Base-by-base conservation (phyloP, 1,284 basidiomycete species). In the Sporisorium scitamineum region DNA sequence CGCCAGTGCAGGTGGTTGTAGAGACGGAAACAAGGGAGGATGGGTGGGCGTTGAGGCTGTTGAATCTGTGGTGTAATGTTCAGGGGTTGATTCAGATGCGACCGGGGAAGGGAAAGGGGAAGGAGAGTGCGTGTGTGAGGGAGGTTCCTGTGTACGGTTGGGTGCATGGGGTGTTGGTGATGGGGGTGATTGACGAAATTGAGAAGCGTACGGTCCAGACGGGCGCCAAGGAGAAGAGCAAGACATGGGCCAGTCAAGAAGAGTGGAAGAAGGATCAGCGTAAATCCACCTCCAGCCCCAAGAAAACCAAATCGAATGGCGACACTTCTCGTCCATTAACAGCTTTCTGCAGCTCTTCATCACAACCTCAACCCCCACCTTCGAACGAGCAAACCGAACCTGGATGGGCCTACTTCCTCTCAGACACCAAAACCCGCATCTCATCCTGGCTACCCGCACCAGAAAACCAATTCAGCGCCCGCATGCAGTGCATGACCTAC, bases 31-130 rank as follows among this genome's bases (percentile, higher is more conserved):
- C 88, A 0, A 71, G 86, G 0, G 92, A 93, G 82, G 93, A 94
- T 76, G 87, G 88, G 14, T 93, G 92, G 90, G 93, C 89, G 8
- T 81, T 93, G 57, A 88, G 90, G 90, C 90, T 83, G 59, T 87
- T 85, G 32, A 72, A 78, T 50, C 50, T 80, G n/a, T 76, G 74
- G 74, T 69, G 70, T 26, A 59, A 72, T 60, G 55, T 76, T 13
- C 32, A 41, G 34, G 55, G 14, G 2, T 27, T 75, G 34, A 18
- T 64, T 0, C 32, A 34, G 41, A 29, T 73, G n/a, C 37, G 58
- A 16, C 44, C 61, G 14, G 41, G 16, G 31, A 34, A 27, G 20
- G 59, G 37, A 1, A 61, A 54, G 24, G 58, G 31, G 37, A 71
- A 45, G 42, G 45, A 42, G 37, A 45, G 47, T 5, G 64, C 20